Conservation (phyloP, 306 rosid genomes). For the Lathyrus aphaca region DNA sequence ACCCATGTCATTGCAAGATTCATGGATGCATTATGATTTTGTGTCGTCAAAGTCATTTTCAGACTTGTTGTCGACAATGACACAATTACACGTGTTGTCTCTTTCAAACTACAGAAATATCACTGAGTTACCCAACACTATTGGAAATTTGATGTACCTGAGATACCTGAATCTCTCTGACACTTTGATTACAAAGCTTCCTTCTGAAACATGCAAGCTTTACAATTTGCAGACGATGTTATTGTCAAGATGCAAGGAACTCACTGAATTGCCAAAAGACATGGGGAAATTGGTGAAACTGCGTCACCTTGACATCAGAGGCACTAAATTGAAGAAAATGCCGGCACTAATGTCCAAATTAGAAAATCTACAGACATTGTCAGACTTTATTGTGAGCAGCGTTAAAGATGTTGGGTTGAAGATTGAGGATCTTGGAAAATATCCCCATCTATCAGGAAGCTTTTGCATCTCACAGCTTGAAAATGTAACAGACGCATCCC, state of each 20-base stretch:
- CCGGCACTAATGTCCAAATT: neutral
- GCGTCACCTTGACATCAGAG: neutral
- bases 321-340: neutral
- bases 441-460: neutral
- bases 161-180: slow-evolving; percentile 29
- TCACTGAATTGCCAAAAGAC: too few species aligned
- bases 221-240: slow-evolving; percentile 42
- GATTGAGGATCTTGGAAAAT: slow-evolving; percentile 10
- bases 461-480: slow-evolving; percentile 20
- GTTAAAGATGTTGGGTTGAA: neutral
- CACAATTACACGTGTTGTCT: slow-evolving; percentile 29
- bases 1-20: neutral
- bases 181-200: neutral
- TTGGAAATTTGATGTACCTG: slow-evolving; percentile 32
- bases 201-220: neutral
- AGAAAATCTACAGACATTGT: slow-evolving; percentile 11
- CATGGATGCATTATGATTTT: neutral
- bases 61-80: slow-evolving; percentile 2
- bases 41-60: neutral
- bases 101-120: neutral
- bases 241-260: too few species aligned
- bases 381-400: slow-evolving; percentile 6
- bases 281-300: slow-evolving; percentile 2
- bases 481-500: slow-evolving; percentile 17
- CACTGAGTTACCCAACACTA: neutral